These are phyloP conservation scores for Hyaloscypha variabilis DNA, from an alignment of 495 filamentous ascomycete genomes.

Conservation along the genomic window DNA sequence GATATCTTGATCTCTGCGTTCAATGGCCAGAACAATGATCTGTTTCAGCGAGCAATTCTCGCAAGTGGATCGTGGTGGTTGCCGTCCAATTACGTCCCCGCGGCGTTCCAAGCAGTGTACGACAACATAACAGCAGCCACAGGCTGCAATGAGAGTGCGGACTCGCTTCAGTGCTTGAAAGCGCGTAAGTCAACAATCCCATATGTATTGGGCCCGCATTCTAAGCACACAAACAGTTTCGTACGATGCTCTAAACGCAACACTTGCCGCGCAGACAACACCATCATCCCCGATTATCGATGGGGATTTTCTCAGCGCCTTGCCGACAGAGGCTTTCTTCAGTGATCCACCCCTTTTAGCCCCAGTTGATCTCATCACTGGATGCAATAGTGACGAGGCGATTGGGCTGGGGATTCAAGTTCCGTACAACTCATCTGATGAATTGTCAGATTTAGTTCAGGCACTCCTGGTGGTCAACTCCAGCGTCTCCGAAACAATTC, in stretches of 20 bases:
- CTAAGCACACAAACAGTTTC: conserved; percentile 57
- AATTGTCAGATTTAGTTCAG: no score
- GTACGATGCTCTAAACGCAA: conserved; percentile 53
- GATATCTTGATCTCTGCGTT: conserved; percentile 43
- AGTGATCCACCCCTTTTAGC: background rate
- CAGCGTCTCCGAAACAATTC: no score
- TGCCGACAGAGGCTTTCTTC: conserved; percentile 51
- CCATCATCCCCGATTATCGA: conserved; percentile 44
- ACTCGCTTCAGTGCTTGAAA: background rate
- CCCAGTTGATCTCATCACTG: conserved; percentile 51
- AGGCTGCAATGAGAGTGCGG: background rate
- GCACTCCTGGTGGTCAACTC: no score
- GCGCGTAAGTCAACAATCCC: conserved; percentile 29
- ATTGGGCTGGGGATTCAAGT: conserved; percentile 53
- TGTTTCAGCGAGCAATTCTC: background rate
- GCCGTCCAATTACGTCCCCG: background rate
- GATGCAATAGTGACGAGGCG: conserved; percentile 57
- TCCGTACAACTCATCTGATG: no score
- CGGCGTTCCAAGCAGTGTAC: background rate
- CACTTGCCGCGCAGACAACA: conserved; percentile 28
- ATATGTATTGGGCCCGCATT: no score
- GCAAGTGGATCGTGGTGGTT: background rate
- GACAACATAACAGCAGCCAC: background rate
- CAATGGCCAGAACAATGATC: conserved; percentile 32
- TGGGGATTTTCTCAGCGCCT: conserved; percentile 43